phyloP scores from a whole-genome alignment of 768 basidiomycete genomes.

The Clavaria fumosa region DNA sequence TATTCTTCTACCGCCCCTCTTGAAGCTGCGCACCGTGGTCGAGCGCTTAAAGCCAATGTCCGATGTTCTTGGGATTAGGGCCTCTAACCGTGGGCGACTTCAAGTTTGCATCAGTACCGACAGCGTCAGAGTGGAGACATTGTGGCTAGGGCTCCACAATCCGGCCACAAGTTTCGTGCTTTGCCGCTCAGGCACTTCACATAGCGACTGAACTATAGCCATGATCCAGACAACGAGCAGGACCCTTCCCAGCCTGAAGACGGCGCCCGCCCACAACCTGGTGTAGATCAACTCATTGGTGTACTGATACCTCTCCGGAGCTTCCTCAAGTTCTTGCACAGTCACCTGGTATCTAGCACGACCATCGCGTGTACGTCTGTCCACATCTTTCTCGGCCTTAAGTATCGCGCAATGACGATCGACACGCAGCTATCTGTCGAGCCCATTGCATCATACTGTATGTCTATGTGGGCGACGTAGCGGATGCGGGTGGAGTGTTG shows the following conservation, averaged over 20 bases:
- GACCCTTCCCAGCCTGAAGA: constrained; percentile 21
- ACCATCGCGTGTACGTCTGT: constrained; percentile 64
- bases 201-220: too few relatives aligned
- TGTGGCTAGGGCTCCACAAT: too few relatives aligned
- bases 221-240: too few relatives aligned
- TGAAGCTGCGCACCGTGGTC: constrained; percentile 62
- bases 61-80: constrained; percentile 50
- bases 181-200: too few relatives aligned
- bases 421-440: constrained; percentile 53
- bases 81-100: constrained; percentile 44
- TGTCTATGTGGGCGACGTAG: constrained; percentile 73
- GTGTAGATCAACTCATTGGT: constrained; percentile 40
- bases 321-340: constrained; percentile 69
- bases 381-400: too few relatives aligned
- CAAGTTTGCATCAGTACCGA: constrained; percentile 49
- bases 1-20: constrained; percentile 59
- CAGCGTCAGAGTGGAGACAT: constrained; percentile 60
- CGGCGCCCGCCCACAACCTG: constrained; percentile 33
- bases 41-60: constrained; percentile 62
- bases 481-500: constrained; percentile 67
- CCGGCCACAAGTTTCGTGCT: too few relatives aligned
- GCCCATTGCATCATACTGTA: constrained; percentile 77
- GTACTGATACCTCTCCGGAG: constrained; percentile 59
- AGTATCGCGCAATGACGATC: too few relatives aligned
- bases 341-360: constrained; percentile 65